These are phyloP conservation scores for Phaeophleospora eucalypticola DNA, from an alignment of 2,329 filamentous ascomycete genomes.

Conservation along the genomic window DNA sequence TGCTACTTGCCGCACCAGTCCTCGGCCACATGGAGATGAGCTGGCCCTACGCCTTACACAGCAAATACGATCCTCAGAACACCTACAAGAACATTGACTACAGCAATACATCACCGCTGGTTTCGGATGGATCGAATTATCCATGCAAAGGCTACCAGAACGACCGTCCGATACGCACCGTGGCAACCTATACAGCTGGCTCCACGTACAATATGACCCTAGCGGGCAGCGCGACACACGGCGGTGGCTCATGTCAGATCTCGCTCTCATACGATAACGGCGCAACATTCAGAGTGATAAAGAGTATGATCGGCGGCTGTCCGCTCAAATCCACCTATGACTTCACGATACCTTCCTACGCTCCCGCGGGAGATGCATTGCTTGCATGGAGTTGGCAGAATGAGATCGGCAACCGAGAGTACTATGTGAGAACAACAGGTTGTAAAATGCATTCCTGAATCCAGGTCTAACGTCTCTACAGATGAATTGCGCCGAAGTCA, in stretches of 20 bases:
- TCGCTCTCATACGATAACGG: conserved; percentile 71
- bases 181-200: conserved; percentile 61
- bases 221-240: conserved; percentile 50
- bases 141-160: conserved; percentile 69
- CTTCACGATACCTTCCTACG: conserved; percentile 64
- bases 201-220: conserved; percentile 60
- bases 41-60: conserved; percentile 52
- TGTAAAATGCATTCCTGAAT: not conserved
- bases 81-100: conserved; percentile 56
- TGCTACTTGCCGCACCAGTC: conserved; percentile 16
- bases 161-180: conserved; percentile 48
- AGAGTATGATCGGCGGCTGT: conserved; percentile 59
- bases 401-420: conserved; percentile 65
- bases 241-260: conserved; percentile 72
- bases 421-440: conserved; percentile 66
- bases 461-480: not conserved
- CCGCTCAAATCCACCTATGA: conserved; percentile 52
- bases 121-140: conserved; percentile 59
- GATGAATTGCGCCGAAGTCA: conserved; percentile 30
- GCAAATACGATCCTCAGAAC: conserved; percentile 46
- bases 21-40: conserved; percentile 53
- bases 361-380: conserved; percentile 57
- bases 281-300: conserved; percentile 64
- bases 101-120: conserved; percentile 66
- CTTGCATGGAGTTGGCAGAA: conserved; percentile 63